These are phyloP conservation scores for Blumeriella jaapii DNA, from an alignment of 2,329 filamentous ascomycete genomes.

Conservation along the genomic window DNA sequence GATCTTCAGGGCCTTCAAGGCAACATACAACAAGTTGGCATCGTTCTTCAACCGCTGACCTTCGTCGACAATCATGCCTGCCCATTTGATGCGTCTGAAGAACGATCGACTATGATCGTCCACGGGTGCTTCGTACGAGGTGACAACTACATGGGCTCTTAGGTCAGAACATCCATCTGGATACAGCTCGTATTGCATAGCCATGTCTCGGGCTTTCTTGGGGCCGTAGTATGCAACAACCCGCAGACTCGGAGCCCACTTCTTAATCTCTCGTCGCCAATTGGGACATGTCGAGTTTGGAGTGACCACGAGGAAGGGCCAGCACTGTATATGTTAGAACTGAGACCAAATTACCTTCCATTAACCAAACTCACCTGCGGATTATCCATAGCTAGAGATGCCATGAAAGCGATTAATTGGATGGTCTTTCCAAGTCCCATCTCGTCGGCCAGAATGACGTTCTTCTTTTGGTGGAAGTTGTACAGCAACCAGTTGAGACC, in stretches of 20 bases:
- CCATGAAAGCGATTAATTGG: conserved; percentile 75
- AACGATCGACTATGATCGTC: conserved; percentile 56
- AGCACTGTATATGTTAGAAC: conserved; percentile 51
- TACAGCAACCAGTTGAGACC: conserved; percentile 92
- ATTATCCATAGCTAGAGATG: conserved; percentile 55
- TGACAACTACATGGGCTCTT: conserved; percentile 83
- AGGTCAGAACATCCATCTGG: conserved; percentile 53
- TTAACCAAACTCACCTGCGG: conserved; percentile 33
- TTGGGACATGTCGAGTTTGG: conserved; percentile 96
- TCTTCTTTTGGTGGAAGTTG: conserved; percentile 73
- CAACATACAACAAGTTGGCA: conserved; percentile 66
- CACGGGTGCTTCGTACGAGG: conserved; percentile 82
- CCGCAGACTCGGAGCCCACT: conserved; percentile 75
- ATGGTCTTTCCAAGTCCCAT: conserved; percentile 98
- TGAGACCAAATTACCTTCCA: conserved; percentile 23
- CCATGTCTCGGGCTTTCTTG: conserved; percentile 59
- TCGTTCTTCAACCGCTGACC: conserved; percentile 94
- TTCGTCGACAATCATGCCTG: conserved; percentile 84
- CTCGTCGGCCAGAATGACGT: conserved; percentile 88
- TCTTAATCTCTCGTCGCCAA: conserved; percentile 92
- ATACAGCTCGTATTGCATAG: conserved; percentile 78
- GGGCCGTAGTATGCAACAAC: conserved; percentile 92
- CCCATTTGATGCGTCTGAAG: conserved; percentile 68
- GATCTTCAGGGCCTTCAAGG: conserved; percentile 60
- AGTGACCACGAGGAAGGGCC: conserved; percentile 86